A percentile compares a stretch with the other conserved stretches of the same genome.
Conservation (phyloP, 768 basidiomycete species). For the Pleurotus platypus region DNA sequence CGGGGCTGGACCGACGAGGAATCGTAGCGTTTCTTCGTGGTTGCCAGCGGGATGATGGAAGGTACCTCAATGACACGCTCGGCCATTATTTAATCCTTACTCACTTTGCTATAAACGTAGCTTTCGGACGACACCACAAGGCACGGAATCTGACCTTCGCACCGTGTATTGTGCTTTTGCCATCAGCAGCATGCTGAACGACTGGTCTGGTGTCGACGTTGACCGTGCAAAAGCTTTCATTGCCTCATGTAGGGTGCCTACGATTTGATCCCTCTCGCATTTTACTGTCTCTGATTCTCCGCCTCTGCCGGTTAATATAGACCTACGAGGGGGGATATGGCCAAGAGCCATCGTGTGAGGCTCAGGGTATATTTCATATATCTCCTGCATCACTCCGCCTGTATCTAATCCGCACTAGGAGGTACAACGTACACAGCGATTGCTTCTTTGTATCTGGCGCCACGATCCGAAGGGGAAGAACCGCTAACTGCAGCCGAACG, state of each 20-base stretch:
- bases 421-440: conserved; percentile 93
- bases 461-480: conserved; percentile 18
- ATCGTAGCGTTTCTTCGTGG: conserved; percentile 62
- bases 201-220: conserved; percentile 74
- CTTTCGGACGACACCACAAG: conserved; percentile 67
- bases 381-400: neutral
- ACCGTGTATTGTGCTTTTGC: conserved; percentile 87
- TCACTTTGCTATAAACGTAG: conserved; percentile 28
- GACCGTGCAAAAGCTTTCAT: conserved; percentile 62
- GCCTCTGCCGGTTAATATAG: conserved; percentile 34
- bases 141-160: conserved; percentile 75
- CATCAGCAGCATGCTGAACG: conserved; percentile 72
- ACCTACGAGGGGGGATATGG: conserved; percentile 93
- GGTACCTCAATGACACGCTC: conserved; percentile 41
- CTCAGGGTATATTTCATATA: conserved; percentile 57
- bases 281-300: conserved; percentile 1
- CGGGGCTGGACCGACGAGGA: conserved; percentile 62
- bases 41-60: conserved; percentile 81
- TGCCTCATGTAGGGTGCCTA: conserved; percentile 61
- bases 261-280: conserved; percentile 6
- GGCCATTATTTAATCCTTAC: neutral
- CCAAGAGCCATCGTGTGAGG: conserved; percentile 76
- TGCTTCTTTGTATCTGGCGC: conserved; percentile 63
- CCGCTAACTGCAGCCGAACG: conserved; percentile 37
- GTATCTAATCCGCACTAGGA: conserved; percentile 40